Percentiles rank a stretch among this genome's conserved stretches.
Evolutionary conservation across 805 yeast genomes (phyloP).

Genomic region (Saturnispora halmiae): DNA sequence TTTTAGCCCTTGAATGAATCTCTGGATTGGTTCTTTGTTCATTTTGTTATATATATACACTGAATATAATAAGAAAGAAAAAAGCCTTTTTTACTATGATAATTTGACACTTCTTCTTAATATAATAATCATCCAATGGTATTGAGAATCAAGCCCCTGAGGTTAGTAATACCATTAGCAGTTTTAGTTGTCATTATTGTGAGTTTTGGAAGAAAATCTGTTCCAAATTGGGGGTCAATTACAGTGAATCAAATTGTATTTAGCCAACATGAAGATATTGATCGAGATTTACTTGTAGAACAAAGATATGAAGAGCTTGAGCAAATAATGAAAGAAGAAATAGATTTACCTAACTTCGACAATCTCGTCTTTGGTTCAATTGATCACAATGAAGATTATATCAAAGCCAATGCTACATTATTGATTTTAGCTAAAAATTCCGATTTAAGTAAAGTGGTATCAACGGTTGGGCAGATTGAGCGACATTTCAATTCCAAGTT

Average conservation of each 20-base stretch:
- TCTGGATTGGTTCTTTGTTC: neutral
- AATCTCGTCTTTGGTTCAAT: conserved; percentile 25
- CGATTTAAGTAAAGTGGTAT: conserved; percentile 41
- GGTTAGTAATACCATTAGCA: neutral
- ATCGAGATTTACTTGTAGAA: conserved; percentile 27
- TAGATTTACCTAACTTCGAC: conserved; percentile 41
- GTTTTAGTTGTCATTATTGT: too few relatives aligned
- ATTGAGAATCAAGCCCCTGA: neutral
- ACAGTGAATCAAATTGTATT: conserved; percentile 2
- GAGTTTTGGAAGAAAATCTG: neutral
- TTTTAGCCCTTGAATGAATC: neutral
- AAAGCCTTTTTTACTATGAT: neutral
- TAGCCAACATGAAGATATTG: conserved; percentile 5
- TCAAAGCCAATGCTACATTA: conserved; percentile 67
- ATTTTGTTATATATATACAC: too few relatives aligned
- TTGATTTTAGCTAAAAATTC: conserved; percentile 62
- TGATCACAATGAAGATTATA: conserved; percentile 17
- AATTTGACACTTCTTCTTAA: neutral
- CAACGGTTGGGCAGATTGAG: conserved; percentile 55
- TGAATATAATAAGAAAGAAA: too few relatives aligned
- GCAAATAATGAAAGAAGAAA: conserved; percentile 28
- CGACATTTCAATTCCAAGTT: conserved; percentile 56
- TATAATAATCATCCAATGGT: neutral
- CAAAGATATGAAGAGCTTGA: conserved; percentile 33
- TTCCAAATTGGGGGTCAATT: neutral